Percentiles rank a stretch among this genome's conserved stretches.
These are phyloP conservation scores for Cicer arietinum DNA, from an alignment of 306 rosid genomes.

Conservation along the genomic window DNA sequence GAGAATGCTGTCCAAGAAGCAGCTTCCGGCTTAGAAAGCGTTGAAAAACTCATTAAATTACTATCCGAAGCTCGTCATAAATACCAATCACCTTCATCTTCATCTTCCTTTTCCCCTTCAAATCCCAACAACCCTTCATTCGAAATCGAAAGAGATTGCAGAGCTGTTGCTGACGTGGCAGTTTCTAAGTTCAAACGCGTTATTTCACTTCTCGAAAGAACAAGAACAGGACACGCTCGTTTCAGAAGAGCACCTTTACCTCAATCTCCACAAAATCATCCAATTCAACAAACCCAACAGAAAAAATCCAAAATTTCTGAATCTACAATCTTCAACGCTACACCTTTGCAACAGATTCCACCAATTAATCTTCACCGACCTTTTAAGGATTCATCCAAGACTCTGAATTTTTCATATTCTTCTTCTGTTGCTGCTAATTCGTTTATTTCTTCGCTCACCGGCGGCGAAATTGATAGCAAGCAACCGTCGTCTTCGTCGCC, in stretches of 20 bases:
- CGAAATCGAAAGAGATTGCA: conserved; percentile 64
- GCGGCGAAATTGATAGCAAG: conserved; percentile 57
- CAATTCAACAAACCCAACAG: not conserved
- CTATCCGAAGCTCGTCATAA: conserved; percentile 52
- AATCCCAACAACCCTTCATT: conserved; percentile 37
- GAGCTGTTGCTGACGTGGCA: conserved; percentile 79
- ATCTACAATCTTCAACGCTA: conserved; percentile 54
- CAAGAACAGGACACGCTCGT: conserved; percentile 88
- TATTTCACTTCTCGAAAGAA: conserved; percentile 86
- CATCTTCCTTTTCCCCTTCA: conserved; percentile 2
- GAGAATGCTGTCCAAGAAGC: conserved; percentile 84
- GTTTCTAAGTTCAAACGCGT: conserved; percentile 86
- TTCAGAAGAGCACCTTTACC: conserved; percentile 74
- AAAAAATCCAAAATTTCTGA: not conserved
- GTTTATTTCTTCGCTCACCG: conserved; percentile 76
- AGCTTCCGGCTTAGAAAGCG: conserved; percentile 84
- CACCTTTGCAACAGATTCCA: conserved; percentile 94
- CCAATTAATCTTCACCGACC: not conserved
- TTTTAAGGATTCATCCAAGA: conserved; percentile 59
- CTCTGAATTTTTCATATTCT: conserved; percentile 68
- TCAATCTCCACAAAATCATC: conserved; percentile 22
- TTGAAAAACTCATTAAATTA: conserved; percentile 60
- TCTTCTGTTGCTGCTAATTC: conserved; percentile 63
- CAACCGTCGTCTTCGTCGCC: conserved; percentile 56
- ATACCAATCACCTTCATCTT: not conserved